These are phyloP conservation scores for Colletotrichum viniferum DNA, from an alignment of 2,329 filamentous ascomycete species.

Conservation along the genomic window DNA sequence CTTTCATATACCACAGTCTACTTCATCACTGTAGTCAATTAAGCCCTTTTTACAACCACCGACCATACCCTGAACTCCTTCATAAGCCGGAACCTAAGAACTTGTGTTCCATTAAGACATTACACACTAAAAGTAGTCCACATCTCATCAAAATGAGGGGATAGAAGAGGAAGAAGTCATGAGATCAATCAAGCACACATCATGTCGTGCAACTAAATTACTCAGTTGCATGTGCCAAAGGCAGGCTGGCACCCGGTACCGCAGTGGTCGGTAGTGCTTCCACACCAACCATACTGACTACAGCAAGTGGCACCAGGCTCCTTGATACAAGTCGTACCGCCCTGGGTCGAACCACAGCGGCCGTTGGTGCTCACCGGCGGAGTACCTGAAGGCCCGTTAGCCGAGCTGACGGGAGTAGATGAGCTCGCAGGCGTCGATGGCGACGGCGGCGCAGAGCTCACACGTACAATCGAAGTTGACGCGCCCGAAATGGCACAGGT, in stretches of 20 bases:
- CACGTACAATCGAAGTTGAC: neutral
- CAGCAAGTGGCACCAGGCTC: conserved; percentile 25
- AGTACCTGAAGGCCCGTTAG: neutral
- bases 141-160: neutral
- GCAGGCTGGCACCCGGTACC: conserved; percentile 13
- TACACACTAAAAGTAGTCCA: conserved; percentile 7
- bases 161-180: neutral
- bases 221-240: conserved; percentile 16
- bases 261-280: conserved; percentile 24
- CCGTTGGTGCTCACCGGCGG: conserved; percentile 25
- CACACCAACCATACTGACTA: conserved; percentile 26
- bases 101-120: neutral
- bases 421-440: neutral
- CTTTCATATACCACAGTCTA: neutral
- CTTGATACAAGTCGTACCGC: conserved; percentile 26
- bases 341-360: conserved; percentile 29
- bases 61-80: neutral
- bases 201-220: neutral
- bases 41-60: neutral
- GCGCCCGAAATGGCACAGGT: conserved; percentile 9
- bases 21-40: neutral
- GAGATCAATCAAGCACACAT: neutral
- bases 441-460: neutral
- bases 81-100: neutral
- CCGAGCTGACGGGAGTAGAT: neutral